phyloP scores from a whole-genome alignment of 78 protist genomes.

The Pelomyxa schiedti region DNA sequence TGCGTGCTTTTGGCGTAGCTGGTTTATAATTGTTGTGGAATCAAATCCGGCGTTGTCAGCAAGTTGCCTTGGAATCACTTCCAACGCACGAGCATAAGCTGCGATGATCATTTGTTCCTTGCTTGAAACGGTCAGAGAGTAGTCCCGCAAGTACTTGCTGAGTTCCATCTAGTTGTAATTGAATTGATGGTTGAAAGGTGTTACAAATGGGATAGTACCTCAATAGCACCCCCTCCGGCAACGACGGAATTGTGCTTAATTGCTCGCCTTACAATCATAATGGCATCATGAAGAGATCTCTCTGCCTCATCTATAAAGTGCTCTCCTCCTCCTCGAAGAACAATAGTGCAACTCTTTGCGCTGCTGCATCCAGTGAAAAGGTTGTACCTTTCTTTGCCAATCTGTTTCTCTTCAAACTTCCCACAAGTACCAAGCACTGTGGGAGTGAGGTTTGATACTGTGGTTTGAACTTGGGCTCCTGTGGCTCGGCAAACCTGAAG shows the following conservation, averaged over 20 bases:
- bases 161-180: constrained; percentile 67
- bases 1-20: constrained; percentile 89
- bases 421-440: constrained; percentile 88
- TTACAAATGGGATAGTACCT: constrained; percentile 45
- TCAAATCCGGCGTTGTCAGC: constrained; percentile 98
- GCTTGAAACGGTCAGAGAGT: constrained; percentile 69
- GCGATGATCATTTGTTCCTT: constrained; percentile 90
- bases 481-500: constrained; percentile 52
- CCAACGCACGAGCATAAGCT: constrained; percentile 94
- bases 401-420: constrained; percentile 94
- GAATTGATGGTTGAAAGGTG: neutral
- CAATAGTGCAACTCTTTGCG: constrained; percentile 81
- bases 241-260: constrained; percentile 71
- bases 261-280: constrained; percentile 91
- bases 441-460: constrained; percentile 63
- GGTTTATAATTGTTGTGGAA: constrained; percentile 92
- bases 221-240: constrained; percentile 99
- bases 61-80: constrained; percentile 93
- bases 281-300: constrained; percentile 98
- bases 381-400: constrained; percentile 90
- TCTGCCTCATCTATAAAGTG: constrained; percentile 96
- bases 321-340: constrained; percentile 98
- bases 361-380: constrained; percentile 82
- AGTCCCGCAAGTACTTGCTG: constrained; percentile 67
- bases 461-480: constrained; percentile 73